Conservation (phyloP, 306 rosid species). For the Benincasa hispida region DNA sequence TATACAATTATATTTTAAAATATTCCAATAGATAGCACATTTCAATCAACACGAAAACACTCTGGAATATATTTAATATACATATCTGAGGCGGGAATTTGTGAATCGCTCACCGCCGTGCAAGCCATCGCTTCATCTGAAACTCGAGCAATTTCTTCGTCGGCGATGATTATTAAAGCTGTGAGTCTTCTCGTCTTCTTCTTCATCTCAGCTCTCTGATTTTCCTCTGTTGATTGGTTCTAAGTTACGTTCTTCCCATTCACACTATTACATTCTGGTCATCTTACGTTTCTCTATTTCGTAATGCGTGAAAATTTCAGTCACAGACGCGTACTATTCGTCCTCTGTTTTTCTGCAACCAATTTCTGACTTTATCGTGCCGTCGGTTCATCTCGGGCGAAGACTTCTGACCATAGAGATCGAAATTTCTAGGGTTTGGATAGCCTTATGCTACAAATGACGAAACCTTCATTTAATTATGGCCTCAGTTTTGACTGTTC, state of each 20-base stretch:
- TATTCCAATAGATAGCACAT: no score
- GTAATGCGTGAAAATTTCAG: background rate
- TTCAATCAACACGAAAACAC: no score
- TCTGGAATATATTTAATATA: no score
- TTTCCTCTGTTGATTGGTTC: background rate
- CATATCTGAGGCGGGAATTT: no score
- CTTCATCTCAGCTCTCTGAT: background rate
- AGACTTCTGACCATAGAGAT: background rate
- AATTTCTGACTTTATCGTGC: background rate
- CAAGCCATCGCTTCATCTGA: background rate
- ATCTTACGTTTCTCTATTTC: background rate
- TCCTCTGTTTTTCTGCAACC: background rate
- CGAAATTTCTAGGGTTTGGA: background rate
- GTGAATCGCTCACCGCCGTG: no score
- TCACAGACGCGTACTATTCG: background rate
- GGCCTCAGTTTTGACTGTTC: conserved; percentile 10
- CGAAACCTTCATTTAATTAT: background rate
- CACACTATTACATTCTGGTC: background rate
- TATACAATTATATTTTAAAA: no score
- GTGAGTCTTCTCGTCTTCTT: background rate
- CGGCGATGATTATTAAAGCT: background rate
- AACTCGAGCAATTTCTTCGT: background rate
- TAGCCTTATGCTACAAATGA: background rate
- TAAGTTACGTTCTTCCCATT: background rate
- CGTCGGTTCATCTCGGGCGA: background rate